Conservation (phyloP, 352 stramenopile genomes). For the Pythium utonaiense region DNA sequence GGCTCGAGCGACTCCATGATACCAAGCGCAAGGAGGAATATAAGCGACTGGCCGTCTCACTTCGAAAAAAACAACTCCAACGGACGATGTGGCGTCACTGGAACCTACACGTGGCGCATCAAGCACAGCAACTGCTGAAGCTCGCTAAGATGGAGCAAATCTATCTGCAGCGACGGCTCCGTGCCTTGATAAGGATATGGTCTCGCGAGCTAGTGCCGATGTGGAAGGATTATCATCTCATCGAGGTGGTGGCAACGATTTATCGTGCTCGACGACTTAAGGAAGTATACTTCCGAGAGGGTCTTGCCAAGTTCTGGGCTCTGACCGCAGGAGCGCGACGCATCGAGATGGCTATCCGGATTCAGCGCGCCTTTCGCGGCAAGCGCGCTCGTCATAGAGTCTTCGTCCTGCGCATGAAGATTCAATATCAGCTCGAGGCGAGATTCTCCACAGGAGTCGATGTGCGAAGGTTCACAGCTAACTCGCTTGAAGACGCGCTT, state of each 20-base stretch:
- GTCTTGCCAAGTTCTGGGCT: slow-evolving; percentile 31
- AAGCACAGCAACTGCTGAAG: not conserved
- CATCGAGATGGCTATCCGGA: slow-evolving; percentile 29
- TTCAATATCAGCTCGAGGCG: slow-evolving; percentile 33
- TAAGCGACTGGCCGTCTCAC: not conserved
- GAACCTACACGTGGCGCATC: slow-evolving; percentile 20
- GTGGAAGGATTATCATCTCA: slow-evolving; percentile 27
- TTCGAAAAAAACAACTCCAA: not conserved
- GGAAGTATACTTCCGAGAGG: slow-evolving; percentile 25
- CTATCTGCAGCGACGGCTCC: not conserved
- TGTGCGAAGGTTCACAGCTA: slow-evolving; percentile 11
- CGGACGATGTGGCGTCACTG: slow-evolving; percentile 17
- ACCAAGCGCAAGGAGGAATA: not conserved
- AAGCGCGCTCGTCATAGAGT: slow-evolving; percentile 30
- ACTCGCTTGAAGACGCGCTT: slow-evolving; percentile 18
- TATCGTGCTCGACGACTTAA: slow-evolving; percentile 21
- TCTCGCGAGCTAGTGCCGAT: slow-evolving; percentile 18
- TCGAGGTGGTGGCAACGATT: slow-evolving; percentile 12
- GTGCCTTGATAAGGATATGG: slow-evolving; percentile 12
- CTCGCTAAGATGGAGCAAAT: slow-evolving; percentile 20
- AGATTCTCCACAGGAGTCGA: slow-evolving; percentile 17
- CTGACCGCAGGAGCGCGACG: slow-evolving; percentile 26
- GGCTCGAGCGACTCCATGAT: slow-evolving; percentile 5
- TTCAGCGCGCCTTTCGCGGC: slow-evolving; percentile 29
- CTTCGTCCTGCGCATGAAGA: slow-evolving; percentile 31